Conservation (phyloP, 1,139 yeast genomes). For the Debaryomycetaceae sp. region DNA sequence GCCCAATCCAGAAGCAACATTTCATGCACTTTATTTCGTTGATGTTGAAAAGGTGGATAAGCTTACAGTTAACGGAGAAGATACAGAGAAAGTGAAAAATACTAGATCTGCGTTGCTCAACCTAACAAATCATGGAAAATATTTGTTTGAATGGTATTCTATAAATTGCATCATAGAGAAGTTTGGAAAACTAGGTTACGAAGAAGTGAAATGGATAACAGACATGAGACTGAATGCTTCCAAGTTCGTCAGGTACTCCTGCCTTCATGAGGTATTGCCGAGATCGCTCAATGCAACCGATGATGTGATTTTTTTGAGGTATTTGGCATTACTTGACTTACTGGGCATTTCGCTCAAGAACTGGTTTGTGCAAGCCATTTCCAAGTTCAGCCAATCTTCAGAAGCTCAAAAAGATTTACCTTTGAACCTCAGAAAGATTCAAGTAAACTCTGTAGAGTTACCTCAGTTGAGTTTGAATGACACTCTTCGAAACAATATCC, state of each 20-base stretch:
- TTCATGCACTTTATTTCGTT: slow-evolving; percentile 1
- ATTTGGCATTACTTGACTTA: slow-evolving; percentile 2
- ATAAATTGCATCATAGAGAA: background rate
- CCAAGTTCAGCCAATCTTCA: background rate
- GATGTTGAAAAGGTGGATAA: background rate
- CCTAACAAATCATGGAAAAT: background rate
- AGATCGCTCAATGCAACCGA: background rate
- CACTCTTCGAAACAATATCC: background rate
- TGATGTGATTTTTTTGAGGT: slow-evolving; percentile 1
- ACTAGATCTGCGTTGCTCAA: background rate
- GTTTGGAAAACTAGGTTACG: background rate
- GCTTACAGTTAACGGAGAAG: background rate
- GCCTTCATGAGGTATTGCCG: background rate
- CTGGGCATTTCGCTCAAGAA: background rate
- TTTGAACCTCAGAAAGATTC: background rate
- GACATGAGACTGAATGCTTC: background rate
- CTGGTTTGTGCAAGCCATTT: background rate
- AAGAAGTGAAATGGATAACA: background rate
- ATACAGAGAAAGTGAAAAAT: background rate
- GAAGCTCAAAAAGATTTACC: background rate
- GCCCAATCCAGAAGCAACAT: slow-evolving; percentile 1
- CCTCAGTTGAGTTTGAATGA: background rate
- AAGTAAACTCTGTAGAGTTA: background rate
- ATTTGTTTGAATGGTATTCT: background rate
- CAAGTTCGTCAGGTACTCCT: background rate